A percentile compares a stretch with the other conserved stretches of the same genome.
Conservation (phyloP, 495 filamentous ascomycete species). For the Chaetomium fimeti region DNA sequence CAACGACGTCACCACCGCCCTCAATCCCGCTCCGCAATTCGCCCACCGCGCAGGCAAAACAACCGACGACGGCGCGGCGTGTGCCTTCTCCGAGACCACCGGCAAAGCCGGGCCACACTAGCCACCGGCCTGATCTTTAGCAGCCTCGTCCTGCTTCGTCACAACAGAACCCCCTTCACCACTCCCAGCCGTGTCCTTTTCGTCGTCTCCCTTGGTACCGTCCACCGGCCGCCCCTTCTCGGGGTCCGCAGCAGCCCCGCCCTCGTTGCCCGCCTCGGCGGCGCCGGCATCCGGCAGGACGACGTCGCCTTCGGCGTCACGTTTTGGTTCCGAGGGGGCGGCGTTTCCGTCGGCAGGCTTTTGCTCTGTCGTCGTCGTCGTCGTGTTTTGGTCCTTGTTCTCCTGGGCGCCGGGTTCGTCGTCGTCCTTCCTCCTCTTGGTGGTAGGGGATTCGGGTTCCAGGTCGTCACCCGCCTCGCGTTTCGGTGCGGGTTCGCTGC, state of each 20-base stretch:
- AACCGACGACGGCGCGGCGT: too few relatives aligned
- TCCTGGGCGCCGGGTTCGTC: background rate
- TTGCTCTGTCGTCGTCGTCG: background rate
- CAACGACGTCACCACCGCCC: too few relatives aligned
- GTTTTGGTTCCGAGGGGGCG: background rate
- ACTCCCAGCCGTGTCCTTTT: background rate
- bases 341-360: background rate
- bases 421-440: conserved; percentile 38
- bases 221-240: background rate
- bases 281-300: conserved; percentile 1
- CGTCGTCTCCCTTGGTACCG: background rate
- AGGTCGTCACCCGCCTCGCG: conserved; percentile 48
- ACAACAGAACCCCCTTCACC: background rate
- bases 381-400: background rate
- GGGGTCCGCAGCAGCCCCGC: background rate
- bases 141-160: background rate
- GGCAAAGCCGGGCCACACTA: background rate
- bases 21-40: too few relatives aligned
- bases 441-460: conserved; percentile 36
- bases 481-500: conserved; percentile 30
- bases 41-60: too few relatives aligned
- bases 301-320: conserved; percentile 13
- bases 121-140: background rate
- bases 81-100: background rate
- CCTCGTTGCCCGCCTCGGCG: background rate